Evolutionary conservation across 495 filamentous ascomycete species (phyloP), one percentile per base, ranked within the genome.

Genomic region (Massariosphaeria phaeospora): DNA sequence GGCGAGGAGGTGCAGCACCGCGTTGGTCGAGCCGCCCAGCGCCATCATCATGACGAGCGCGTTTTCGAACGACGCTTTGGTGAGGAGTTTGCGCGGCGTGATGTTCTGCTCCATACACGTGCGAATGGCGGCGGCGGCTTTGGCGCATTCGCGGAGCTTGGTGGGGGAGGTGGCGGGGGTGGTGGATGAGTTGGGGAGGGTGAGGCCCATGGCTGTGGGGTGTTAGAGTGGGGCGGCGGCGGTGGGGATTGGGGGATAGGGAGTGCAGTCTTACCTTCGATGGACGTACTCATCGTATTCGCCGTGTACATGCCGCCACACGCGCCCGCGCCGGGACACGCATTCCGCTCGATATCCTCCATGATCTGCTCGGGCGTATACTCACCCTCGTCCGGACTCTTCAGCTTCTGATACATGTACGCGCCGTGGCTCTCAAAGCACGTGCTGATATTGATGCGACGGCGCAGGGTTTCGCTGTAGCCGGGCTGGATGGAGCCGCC

Each of bases 221-320:
- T 15, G 24, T 42, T 38, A 43, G 46, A 39, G 24, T n/a, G 10
- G 8, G 5, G 21, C 15, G 21, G 26, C 2, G 48, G 6, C 27
- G 2, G 33, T 15, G 31, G 33, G 10, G 13, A 33, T 45, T 38
- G 31, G 9, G 17, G 29, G 2, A 8, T 35, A 48, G 20, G 26
- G 12, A 15, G 27, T 12, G 9, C 21, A 24, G 20, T 27, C 15
- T 24, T 52, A 41, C 55, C 86, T 69, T 98, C 93, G 58, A 98
- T 89, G 12, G 90, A 90, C 0, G 90, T 94, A 4, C 89, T 87
- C 91, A 98, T 95, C 1, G 93, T 96, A 69, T 98, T 98, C 49
- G 93, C 93, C 2, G 93, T 98, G 70, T 86, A 98, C 82, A 84
- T 98, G 42, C 93, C 93, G 58, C 93, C 93, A 63, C 93, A 98